Base-by-base conservation (phyloP, 192 early-diverging fungal species). In the Dissophora globulifera region DNA sequence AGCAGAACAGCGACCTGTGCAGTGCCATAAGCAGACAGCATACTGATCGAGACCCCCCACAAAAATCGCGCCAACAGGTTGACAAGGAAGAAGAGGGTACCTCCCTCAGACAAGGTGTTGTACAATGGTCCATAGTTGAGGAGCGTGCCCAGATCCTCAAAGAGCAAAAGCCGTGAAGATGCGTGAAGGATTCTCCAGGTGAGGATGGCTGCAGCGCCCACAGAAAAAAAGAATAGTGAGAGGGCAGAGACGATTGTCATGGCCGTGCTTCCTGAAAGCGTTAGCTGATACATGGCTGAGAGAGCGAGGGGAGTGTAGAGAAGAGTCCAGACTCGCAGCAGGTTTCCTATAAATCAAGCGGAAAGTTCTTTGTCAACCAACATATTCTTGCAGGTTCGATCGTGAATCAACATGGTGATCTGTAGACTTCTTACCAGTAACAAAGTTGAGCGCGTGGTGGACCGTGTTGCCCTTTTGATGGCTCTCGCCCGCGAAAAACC, bases 51-150 rank as follows among this genome's bases (percentile, higher is more conserved):
- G 0, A 70, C 55, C 12, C 70, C 79, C 51, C 78, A 62, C 16
- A 85, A 48, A 10, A 81, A 67, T 45, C 79, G 78, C 31, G 64
- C 58, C 12, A 81, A 40, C 4, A 79, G 53, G 1, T 46, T 67
- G 16, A 79, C 55, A 1, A 81, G 59, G 35, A 84, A 81, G 51
- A 84, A 81, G 11, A 62, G 43, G 1, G 62, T 76, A 3, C 65
- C 74, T 40, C 78, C 79, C 16, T 84, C 78, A 13, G 70, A 66
- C 32, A 81, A 65, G n/a, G 72, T 79, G 61, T 81, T 85, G 57
- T 85, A 85, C 9, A 85, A 40, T 12, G 81, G 57, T 10, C 84
- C 84, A 25, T 79, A 83, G 11, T 79, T 78, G 29, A 83, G 67
- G 4, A 85, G 42, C 12, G 76, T 58, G 6, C 58, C 66, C 11